These are phyloP conservation scores for Ganoderma resinaceum DNA, from an alignment of 1,284 basidiomycete genomes.

Conservation along the genomic window DNA sequence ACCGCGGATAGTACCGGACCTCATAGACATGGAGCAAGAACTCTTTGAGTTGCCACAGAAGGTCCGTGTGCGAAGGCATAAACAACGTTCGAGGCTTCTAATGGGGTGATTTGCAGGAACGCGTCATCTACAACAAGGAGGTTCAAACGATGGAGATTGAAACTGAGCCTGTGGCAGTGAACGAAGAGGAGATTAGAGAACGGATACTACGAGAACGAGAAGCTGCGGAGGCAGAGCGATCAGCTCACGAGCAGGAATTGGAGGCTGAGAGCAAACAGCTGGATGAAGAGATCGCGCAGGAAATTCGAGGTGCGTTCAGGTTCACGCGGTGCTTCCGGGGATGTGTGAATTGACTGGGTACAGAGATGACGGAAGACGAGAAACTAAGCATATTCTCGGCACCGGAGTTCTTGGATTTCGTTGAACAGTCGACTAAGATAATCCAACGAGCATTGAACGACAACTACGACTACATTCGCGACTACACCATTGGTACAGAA, in stretches of 20 bases:
- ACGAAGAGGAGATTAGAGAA: conserved; percentile 79
- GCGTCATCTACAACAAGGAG: conserved; percentile 94
- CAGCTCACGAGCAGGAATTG: conserved; percentile 79
- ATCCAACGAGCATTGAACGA: conserved; percentile 96
- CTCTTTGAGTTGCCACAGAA: conserved; percentile 90
- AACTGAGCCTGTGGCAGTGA: conserved; percentile 49
- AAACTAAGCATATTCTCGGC: conserved; percentile 81
- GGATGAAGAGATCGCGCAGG: conserved; percentile 83
- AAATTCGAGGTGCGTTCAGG: conserved; percentile 68
- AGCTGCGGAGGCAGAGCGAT: conserved; percentile 70
- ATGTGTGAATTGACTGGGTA: conserved; percentile 1
- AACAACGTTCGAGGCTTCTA: background rate
- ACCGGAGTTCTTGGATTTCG: conserved; percentile 92
- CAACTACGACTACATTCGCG: conserved; percentile 94
- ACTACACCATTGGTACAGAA: conserved; percentile 89
- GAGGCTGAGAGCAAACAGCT: conserved; percentile 82
- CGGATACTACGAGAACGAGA: conserved; percentile 70
- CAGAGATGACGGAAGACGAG: conserved; percentile 89
- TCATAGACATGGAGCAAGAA: conserved; percentile 88
- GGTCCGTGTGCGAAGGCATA: conserved; percentile 47
- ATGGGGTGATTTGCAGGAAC: conserved; percentile 56
- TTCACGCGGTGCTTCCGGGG: background rate
- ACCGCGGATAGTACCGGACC: conserved; percentile 71
- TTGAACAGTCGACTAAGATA: conserved; percentile 95
- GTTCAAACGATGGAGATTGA: conserved; percentile 86